Base-by-base conservation (phyloP, 202 grass and related monocot genomes). In the Carex sylvatica region DNA sequence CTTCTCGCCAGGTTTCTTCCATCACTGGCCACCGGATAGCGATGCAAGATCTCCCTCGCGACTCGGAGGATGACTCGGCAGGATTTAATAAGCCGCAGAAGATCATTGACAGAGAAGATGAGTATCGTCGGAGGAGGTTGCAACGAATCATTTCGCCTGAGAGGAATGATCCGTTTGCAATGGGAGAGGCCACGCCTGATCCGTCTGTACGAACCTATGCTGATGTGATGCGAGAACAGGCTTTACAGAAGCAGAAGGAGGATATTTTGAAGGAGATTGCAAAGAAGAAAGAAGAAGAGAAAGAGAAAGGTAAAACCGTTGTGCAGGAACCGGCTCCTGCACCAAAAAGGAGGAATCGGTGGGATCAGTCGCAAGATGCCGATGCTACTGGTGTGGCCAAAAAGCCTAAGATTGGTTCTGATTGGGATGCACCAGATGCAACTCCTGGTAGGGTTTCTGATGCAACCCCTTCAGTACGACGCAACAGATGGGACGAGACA, bases 81-180 rank as follows among this genome's bases (percentile, higher is more conserved):
- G 91, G 90, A 15, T 84, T 87, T 51, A 88, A 88, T 53, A 85
- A 83, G 78, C 80, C 92, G 59, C 89, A 84, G 84, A 86, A 89
- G 65, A 95, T 98, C 73, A 89, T 95, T 52, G 95, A 98, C 84
- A 90, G 92, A 51, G 95, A 98, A 87, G 95, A 98, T 49, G 95
- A 98, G 18, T 98, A 98, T 76, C 81, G 92, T 5, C 79, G 89
- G 38, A 85, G 89, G 70, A 85, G 95, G 38, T 86, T 98, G 49
- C 78, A 91, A 64, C 85, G 88, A 52, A 93, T 98, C 79, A 94
- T 98, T 55, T 98, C 95, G 65, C 92, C 95, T 12, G 83, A 98
- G 82, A 86, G 95, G 19, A 90, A 95, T 11, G 95, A 98, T n/a
- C 89, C 95, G 23, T 98, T 98, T 49, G 87, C 95, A 1, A 82